Percentiles rank a stretch among this genome's conserved stretches.
These are phyloP conservation scores for Metschnikowia aberdeeniae DNA, from an alignment of 805 yeast species.

Conservation along the genomic window DNA sequence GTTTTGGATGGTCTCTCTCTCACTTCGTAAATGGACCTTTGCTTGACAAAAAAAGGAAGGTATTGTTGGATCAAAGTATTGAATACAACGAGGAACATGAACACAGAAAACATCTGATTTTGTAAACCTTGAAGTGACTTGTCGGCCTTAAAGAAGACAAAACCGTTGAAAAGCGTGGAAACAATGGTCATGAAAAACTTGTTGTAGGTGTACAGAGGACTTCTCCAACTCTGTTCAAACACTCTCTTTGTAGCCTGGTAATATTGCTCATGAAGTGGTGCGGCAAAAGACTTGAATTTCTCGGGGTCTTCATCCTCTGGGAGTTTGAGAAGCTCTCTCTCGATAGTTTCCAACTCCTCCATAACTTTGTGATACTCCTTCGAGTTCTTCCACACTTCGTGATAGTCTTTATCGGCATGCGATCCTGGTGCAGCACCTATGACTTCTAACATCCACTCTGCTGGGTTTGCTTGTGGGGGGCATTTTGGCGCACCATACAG, in stretches of 20 bases:
- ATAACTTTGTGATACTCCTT: constrained; percentile 49
- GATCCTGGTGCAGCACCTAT: constrained; percentile 14
- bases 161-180: constrained; percentile 62
- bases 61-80: constrained; percentile 36
- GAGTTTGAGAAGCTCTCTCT: constrained; percentile 41
- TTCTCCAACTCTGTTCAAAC: constrained; percentile 49
- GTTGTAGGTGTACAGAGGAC: constrained; percentile 56
- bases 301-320: constrained; percentile 16
- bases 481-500: constrained; percentile 9
- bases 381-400: constrained; percentile 9
- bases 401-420: constrained; percentile 7
- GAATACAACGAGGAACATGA: constrained; percentile 38
- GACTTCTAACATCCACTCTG: constrained; percentile 13
- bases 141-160: constrained; percentile 62
- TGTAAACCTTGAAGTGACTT: constrained; percentile 56
- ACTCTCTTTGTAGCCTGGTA: constrained; percentile 12
- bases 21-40: constrained; percentile 43
- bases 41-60: constrained; percentile 38
- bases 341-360: constrained; percentile 52
- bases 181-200: constrained; percentile 52
- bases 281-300: constrained; percentile 19
- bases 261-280: constrained; percentile 55
- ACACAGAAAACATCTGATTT: constrained; percentile 55
- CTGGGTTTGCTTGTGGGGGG: constrained; percentile 9
- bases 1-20: constrained; percentile 43